These are phyloP conservation scores for Cynanchum wilfordii DNA, from an alignment of 257 asterid genomes.

Conservation along the genomic window DNA sequence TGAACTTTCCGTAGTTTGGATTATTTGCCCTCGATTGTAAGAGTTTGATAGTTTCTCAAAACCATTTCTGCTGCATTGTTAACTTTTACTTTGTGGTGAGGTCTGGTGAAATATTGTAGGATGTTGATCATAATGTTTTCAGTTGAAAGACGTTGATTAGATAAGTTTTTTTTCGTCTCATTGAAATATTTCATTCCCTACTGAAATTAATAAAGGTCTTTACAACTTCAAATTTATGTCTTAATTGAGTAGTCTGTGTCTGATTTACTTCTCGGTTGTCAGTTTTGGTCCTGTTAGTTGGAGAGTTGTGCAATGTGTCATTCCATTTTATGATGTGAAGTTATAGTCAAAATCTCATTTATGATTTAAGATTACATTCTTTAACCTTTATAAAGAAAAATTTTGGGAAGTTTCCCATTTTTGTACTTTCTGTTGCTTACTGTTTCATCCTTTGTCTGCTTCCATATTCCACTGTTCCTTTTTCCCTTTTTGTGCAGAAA, in stretches of 20 bases:
- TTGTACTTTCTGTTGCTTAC: not conserved
- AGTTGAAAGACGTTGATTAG: not conserved
- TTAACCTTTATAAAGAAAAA: not conserved
- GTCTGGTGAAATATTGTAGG: not conserved
- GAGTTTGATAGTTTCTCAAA: not conserved
- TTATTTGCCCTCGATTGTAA: not conserved
- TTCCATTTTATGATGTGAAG: not conserved
- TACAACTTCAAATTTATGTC: not conserved
- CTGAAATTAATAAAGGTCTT: not conserved
- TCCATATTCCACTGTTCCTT: not conserved
- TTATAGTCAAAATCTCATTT: not conserved
- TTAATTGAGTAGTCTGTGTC: not conserved
- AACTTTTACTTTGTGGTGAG: not conserved
- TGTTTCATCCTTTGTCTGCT: constrained; percentile 1
- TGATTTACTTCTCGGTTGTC: not conserved
- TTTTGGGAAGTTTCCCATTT: constrained; percentile 4
- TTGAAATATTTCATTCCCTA: not conserved
- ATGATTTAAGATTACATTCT: not conserved
- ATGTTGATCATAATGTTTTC: not conserved
- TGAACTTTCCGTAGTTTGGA: not conserved
- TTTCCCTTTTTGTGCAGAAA: not conserved
- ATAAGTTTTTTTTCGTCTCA: not conserved
- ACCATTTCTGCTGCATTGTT: not conserved
- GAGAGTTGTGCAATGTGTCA: not conserved
- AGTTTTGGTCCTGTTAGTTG: not conserved